Evolutionary conservation across 441 rosid species (phyloP).

Genomic region (Pelargonium citronellum): DNA sequence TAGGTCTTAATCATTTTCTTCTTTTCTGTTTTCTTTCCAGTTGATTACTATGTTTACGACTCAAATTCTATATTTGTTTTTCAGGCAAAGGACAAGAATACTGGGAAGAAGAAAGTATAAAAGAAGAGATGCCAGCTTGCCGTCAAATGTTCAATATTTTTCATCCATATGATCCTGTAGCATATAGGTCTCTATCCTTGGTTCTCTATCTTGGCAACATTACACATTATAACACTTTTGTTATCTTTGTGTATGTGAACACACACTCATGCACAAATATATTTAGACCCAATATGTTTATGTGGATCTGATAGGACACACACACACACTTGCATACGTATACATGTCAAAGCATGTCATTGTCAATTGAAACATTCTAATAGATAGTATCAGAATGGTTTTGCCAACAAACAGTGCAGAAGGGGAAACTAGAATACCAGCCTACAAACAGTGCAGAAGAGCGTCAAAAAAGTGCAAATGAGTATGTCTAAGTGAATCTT

Average conservation of each 20-base stretch:
- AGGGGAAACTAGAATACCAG: not conserved
- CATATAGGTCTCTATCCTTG: conserved; percentile 63
- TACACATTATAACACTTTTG: not conserved
- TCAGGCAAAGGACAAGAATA: conserved; percentile 82
- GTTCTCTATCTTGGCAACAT: not conserved
- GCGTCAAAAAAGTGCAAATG: no score
- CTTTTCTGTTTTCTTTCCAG: not conserved
- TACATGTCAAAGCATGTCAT: not conserved
- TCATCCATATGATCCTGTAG: conserved; percentile 98
- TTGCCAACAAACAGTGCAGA: not conserved
- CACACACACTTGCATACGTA: not conserved
- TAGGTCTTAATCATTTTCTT: not conserved
- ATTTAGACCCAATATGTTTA: not conserved
- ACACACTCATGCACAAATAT: not conserved
- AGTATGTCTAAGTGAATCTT: not conserved
- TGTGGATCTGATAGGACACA: not conserved
- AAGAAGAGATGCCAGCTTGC: conserved; percentile 94
- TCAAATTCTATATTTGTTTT: not conserved
- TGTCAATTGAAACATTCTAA: not conserved
- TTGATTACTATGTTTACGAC: not conserved
- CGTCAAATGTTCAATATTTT: conserved; percentile 94
- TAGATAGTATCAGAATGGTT: not conserved
- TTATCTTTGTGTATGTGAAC: not conserved
- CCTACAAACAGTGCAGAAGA: no score
- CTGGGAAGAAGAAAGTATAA: conserved; percentile 74